Conservation (phyloP, 1,284 basidiomycete species). For the Sporisorium sorghi region DNA sequence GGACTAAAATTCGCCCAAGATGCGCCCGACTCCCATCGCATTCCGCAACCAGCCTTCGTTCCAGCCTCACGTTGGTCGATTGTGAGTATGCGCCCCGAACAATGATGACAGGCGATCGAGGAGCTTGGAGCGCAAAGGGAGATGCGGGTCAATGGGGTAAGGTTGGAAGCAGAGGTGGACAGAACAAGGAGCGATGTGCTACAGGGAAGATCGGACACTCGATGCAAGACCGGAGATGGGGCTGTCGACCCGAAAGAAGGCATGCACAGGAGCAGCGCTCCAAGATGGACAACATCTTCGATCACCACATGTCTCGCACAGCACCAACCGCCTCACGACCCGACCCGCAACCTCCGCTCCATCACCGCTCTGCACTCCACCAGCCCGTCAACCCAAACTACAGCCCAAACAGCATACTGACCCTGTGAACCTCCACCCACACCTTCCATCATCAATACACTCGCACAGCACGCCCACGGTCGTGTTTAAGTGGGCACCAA, state of each 20-base stretch:
- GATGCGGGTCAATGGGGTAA: not conserved
- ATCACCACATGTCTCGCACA: not conserved
- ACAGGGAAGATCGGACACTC: too few species aligned
- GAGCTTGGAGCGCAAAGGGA: not conserved
- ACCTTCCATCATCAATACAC: not conserved
- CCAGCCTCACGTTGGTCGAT: slow-evolving; percentile 61
- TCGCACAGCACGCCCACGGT: slow-evolving; percentile 26
- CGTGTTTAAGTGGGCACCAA: slow-evolving; percentile 57
- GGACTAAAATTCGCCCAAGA: slow-evolving; percentile 5
- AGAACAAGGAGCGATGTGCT: not conserved
- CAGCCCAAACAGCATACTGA: slow-evolving; percentile 1
- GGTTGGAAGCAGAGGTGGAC: not conserved
- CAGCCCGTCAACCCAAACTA: not conserved
- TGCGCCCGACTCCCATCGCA: slow-evolving; percentile 46
- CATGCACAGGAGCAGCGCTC: not conserved
- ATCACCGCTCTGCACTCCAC: not conserved
- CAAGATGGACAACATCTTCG: not conserved
- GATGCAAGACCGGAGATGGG: not conserved
- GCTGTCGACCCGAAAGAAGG: too few species aligned
- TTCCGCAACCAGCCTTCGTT: slow-evolving; percentile 55
- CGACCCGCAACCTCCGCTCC: not conserved
- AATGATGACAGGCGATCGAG: not conserved
- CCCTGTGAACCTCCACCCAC: not conserved
- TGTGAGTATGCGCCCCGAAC: slow-evolving; percentile 50
- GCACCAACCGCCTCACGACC: not conserved